Percentiles rank a stretch among this genome's conserved stretches.
These are phyloP conservation scores for Fusarium hostae DNA, from an alignment of 2,329 filamentous ascomycete species.

Conservation along the genomic window DNA sequence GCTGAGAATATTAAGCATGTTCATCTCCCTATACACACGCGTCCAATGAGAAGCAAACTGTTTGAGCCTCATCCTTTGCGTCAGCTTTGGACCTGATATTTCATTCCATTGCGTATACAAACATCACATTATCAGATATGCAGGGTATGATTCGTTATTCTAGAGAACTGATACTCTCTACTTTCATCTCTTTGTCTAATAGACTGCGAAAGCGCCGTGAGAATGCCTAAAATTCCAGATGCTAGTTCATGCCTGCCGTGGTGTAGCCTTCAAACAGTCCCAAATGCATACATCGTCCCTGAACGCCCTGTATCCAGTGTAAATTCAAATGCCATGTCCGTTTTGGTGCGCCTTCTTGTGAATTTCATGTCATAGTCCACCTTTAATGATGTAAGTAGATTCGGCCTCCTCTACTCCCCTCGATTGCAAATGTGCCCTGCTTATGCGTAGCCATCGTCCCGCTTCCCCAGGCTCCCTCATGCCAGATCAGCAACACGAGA, in stretches of 20 bases:
- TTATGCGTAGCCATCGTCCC: neutral
- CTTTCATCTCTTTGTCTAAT: constrained; percentile 5
- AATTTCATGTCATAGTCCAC: neutral
- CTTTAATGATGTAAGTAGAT: neutral
- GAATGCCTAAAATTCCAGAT: constrained; percentile 1
- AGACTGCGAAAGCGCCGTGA: neutral
- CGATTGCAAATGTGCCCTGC: neutral
- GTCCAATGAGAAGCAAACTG: constrained; percentile 20
- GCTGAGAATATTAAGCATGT: neutral
- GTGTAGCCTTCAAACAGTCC: neutral
- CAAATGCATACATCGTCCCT: constrained; percentile 10
- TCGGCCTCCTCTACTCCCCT: neutral
- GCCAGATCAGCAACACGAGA: neutral
- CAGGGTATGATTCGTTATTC: neutral
- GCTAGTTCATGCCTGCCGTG: neutral
- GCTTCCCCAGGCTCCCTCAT: neutral
- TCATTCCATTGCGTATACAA: neutral
- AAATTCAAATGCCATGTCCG: constrained; percentile 26
- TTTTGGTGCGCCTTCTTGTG: constrained; percentile 15
- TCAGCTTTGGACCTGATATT: constrained; percentile 16
- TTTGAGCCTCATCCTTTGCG: constrained; percentile 32
- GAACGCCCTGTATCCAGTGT: constrained; percentile 40
- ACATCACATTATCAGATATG: neutral
- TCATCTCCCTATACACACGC: constrained; percentile 17
- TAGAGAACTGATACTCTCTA: neutral